Evolutionary conservation across 2,329 filamentous ascomycete genomes (phyloP).

Genomic region (Cladophialophora carrionii): DNA sequence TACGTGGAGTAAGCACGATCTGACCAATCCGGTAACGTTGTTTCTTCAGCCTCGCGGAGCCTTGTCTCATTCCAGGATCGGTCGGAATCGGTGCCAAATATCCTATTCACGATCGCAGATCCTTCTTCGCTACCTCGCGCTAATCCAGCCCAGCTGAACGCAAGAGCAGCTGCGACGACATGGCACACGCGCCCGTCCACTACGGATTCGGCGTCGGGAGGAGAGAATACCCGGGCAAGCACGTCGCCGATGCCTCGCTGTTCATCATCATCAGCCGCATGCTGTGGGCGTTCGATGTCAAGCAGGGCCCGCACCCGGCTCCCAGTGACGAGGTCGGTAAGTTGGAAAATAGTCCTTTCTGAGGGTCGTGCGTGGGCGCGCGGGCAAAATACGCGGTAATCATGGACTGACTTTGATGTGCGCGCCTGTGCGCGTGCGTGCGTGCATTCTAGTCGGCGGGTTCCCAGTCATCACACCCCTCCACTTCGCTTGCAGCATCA

Average conservation of each 20-base stretch:
- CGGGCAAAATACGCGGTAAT: too few species aligned
- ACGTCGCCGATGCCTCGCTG: conserved; percentile 45
- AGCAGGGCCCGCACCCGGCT: conserved; percentile 6
- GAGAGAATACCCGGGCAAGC: conserved; percentile 41
- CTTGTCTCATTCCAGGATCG: too few species aligned
- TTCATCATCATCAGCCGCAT: conserved; percentile 62
- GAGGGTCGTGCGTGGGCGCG: too few species aligned
- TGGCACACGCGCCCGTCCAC: conserved; percentile 43
- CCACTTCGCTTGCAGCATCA: conserved; percentile 11
- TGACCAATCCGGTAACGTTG: too few species aligned
- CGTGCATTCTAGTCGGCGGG: neutral
- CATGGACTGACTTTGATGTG: neutral
- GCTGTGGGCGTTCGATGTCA: conserved; percentile 48
- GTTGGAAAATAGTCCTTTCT: neutral
- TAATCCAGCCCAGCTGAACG: neutral
- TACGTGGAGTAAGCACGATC: too few species aligned
- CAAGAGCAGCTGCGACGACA: conserved; percentile 16
- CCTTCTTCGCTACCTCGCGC: neutral
- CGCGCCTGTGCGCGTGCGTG: neutral
- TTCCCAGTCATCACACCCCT: conserved; percentile 11
- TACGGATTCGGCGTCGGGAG: conserved; percentile 62
- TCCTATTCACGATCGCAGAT: neutral
- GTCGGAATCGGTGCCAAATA: too few species aligned
- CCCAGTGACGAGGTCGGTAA: conserved; percentile 21
- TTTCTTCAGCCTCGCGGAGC: too few species aligned